phyloP scores from a whole-genome alignment of 371 early-diverging fungal species.

The Mucor saturninus region DNA sequence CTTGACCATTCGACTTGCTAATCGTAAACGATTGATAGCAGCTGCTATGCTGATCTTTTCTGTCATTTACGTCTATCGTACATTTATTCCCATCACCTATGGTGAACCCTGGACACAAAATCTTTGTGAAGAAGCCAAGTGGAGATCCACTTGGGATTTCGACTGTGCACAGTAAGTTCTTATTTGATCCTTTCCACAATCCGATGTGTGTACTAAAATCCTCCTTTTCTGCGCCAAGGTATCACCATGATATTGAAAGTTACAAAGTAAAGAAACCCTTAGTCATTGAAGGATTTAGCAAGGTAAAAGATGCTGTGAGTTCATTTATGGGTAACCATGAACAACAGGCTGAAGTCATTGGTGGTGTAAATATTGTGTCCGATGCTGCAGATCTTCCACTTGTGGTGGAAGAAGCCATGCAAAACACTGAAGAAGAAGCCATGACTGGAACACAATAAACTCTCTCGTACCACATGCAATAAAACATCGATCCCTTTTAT shows the following conservation, averaged over 20 bases:
- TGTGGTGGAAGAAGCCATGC: background rate
- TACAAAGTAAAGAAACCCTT: constrained; percentile 26
- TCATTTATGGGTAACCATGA: constrained; percentile 34
- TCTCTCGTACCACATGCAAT: background rate
- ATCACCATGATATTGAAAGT: constrained; percentile 37
- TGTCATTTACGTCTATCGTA: constrained; percentile 60
- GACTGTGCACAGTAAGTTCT: constrained; percentile 45
- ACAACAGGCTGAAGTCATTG: constrained; percentile 39
- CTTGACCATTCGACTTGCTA: constrained; percentile 66
- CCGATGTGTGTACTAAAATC: background rate
- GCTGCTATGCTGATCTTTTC: constrained; percentile 55
- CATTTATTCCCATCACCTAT: constrained; percentile 85
- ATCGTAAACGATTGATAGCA: constrained; percentile 50
- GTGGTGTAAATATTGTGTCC: constrained; percentile 44
- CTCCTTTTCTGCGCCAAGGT: constrained; percentile 22
- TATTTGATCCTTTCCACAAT: background rate
- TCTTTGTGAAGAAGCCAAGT: constrained; percentile 74
- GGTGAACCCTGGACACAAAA: constrained; percentile 78
- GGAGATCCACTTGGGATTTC: constrained; percentile 81
- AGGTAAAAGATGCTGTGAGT: constrained; percentile 42
- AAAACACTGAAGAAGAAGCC: background rate
- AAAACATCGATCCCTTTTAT: background rate
- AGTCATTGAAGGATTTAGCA: constrained; percentile 26
- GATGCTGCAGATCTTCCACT: constrained; percentile 19
- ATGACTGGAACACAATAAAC: constrained; percentile 6